Base-by-base conservation (phyloP, 129 eudicot genomes). In the Artemisia annua region DNA sequence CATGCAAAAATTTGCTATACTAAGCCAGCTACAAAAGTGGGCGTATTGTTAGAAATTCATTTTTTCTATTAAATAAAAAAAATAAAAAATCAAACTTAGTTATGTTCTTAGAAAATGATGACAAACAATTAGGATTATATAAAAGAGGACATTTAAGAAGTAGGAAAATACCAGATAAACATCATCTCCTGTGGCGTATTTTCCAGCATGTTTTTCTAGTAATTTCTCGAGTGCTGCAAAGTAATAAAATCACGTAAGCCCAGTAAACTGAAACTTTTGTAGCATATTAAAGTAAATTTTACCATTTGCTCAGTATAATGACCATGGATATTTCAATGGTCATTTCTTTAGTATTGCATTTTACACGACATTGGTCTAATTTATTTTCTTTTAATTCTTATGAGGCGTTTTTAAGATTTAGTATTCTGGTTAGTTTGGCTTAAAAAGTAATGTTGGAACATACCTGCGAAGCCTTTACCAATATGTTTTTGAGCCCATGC, bases 111-210 rank as follows among this genome's bases (percentile, higher is more conserved):
- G 62, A n/a, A 7, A 4, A 56, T 17, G 62, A 17, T 3, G 44
- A 14, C 44, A 67, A 67, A 20, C 14, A 54, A 19, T 43, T 56
- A 16, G 55, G 24, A 74, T 63, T 51, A 22, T 19, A 51, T n/a
- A 13, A 18, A 10, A 39, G 18, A 14, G n/a, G 22, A 57, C 52
- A 13, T 32, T 49, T 39, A 22, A 74, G 46, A 46, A n/a, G 20
- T 56, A 19, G 16, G 44, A 80, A 73, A 14, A 28, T 73, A 90
- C 96, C 90, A 90, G 28, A 64, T 18, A 79, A 73, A 87, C 83
- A 63, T 85, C 84, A 77, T 90, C 83, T 66, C 96, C 96, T 16
- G 93, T 90, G 50, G 96, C 94, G 74, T 87, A 90, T 61, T 67
- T 90, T 66, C 91, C 90, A 68, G 96, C 85, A 79, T 75, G 57